Percentiles rank a stretch among this genome's conserved stretches.
Evolutionary conservation across 169 alveolate species (phyloP).

Genomic region (Cyclospora cayetanensis): DNA sequence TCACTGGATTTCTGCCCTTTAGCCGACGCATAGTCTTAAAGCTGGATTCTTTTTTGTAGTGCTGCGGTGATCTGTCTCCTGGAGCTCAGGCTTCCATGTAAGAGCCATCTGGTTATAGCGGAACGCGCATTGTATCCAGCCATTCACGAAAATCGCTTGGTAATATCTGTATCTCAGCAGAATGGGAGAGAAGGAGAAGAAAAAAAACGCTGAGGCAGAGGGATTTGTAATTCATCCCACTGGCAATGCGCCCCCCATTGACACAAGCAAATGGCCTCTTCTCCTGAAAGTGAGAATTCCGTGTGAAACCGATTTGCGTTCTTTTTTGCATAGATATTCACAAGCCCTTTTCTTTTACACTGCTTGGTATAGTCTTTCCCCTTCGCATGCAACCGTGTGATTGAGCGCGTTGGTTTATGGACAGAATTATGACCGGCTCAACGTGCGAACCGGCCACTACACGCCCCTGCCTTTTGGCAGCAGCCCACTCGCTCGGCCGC

Average conservation of each 20-base stretch:
- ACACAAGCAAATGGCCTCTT: constrained; percentile 97
- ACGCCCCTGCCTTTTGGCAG: constrained; percentile 99
- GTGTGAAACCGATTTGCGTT: no score
- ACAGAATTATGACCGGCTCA: constrained; percentile 95
- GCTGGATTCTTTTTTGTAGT: no score
- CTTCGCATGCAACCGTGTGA: not conserved
- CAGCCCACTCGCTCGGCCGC: constrained; percentile 97
- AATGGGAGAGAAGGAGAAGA: constrained; percentile 1
- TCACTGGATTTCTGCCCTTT: no score
- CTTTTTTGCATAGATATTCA: not conserved
- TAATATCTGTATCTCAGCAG: not conserved
- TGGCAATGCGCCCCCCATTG: constrained; percentile 86
- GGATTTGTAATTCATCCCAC: constrained; percentile 47
- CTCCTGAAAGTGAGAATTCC: constrained; percentile 86
- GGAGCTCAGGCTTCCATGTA: no score
- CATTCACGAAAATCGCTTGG: not conserved
- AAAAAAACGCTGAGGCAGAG: not conserved
- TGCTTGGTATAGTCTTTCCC: not conserved
- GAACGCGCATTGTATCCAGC: no score
- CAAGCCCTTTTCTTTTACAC: not conserved
- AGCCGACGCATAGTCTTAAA: no score
- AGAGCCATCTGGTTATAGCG: no score
- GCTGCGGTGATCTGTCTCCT: no score
- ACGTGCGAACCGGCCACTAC: constrained; percentile 98
- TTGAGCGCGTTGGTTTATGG: not conserved